Percentiles rank a stretch among this genome's conserved stretches.
Evolutionary conservation across 495 filamentous ascomycete genomes (phyloP).

Genomic region (Aspergillus campestris): DNA sequence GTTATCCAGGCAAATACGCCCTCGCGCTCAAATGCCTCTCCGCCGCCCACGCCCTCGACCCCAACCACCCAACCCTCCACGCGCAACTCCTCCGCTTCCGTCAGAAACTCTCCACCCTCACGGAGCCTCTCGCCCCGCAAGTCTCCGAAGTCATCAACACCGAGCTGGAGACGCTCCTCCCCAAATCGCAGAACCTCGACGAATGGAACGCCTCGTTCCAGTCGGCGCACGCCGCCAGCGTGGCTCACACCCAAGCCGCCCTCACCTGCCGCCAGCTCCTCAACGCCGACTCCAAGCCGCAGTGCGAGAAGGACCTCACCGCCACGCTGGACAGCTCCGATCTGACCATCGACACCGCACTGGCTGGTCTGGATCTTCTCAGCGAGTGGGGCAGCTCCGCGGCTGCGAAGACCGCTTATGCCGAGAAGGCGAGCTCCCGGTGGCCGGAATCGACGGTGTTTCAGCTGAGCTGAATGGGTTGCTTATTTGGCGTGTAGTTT

Average conservation of each 20-base stretch:
- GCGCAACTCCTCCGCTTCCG: conserved; percentile 67
- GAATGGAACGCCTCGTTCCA: conserved; percentile 62
- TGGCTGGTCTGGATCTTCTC: conserved; percentile 50
- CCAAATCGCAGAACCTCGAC: conserved; percentile 47
- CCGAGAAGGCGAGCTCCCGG: conserved; percentile 53
- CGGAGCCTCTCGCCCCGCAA: conserved; percentile 49
- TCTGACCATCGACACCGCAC: conserved; percentile 53
- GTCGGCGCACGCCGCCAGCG: conserved; percentile 51
- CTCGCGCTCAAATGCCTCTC: conserved; percentile 80
- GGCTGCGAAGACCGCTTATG: conserved; percentile 45
- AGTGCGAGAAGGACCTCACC: conserved; percentile 53
- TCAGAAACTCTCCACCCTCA: conserved; percentile 47
- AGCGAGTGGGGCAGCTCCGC: conserved; percentile 50
- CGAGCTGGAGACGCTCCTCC: conserved; percentile 53
- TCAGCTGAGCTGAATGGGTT: conserved; percentile 16
- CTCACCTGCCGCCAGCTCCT: conserved; percentile 53
- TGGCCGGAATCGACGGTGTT: conserved; percentile 68
- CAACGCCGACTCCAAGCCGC: conserved; percentile 44
- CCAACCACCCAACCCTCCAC: conserved; percentile 66
- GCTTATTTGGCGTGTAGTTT: not conserved
- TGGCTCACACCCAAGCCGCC: conserved; percentile 53
- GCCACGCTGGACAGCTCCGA: conserved; percentile 45
- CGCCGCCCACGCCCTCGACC: conserved; percentile 59
- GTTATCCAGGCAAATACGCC: conserved; percentile 62
- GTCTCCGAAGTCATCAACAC: conserved; percentile 57